phyloP scores from a whole-genome alignment of 2,329 filamentous ascomycete species.

The Pseudogymnoascus sp. region DNA sequence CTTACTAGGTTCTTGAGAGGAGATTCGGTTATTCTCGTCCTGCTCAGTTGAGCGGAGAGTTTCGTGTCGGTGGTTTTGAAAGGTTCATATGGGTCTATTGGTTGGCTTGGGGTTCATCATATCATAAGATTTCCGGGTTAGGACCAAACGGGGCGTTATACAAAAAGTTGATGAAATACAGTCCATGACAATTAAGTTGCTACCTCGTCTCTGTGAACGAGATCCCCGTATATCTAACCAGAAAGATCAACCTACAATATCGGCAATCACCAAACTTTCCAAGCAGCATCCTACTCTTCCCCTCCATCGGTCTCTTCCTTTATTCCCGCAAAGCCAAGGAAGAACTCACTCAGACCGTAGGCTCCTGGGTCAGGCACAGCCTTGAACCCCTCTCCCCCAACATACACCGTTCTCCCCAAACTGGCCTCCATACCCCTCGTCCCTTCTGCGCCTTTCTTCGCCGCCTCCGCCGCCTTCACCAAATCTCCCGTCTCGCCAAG shows the following conservation, averaged over 20 bases:
- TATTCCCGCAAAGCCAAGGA: slow-evolving; percentile 60
- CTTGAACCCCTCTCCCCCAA: slow-evolving; percentile 66
- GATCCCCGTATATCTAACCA: neutral
- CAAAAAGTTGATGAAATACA: slow-evolving; percentile 20
- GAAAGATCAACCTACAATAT: slow-evolving; percentile 4
- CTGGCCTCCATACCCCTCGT: slow-evolving; percentile 92
- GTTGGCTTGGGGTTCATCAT: slow-evolving; percentile 10
- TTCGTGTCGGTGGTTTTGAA: slow-evolving; percentile 7
- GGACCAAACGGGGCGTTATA: slow-evolving; percentile 8
- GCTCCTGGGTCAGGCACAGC: slow-evolving; percentile 72
- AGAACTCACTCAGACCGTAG: slow-evolving; percentile 67
- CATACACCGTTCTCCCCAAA: slow-evolving; percentile 74
- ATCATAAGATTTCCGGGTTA: slow-evolving; percentile 8
- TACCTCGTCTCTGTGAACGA: neutral
- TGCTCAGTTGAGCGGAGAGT: slow-evolving; percentile 26
- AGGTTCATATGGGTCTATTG: slow-evolving; percentile 8
- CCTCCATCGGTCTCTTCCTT: slow-evolving; percentile 14
- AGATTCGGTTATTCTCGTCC: slow-evolving; percentile 30
- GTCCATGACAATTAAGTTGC: slow-evolving; percentile 8
- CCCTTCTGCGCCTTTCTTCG: slow-evolving; percentile 65
- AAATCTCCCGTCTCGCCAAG: slow-evolving; percentile 58
- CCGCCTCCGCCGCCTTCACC: slow-evolving; percentile 64
- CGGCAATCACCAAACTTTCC: neutral
- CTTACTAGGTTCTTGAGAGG: slow-evolving; percentile 28
- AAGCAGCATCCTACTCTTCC: neutral